phyloP scores from a whole-genome alignment of 139 green algal genomes.

The Picochlorum sp. region DNA sequence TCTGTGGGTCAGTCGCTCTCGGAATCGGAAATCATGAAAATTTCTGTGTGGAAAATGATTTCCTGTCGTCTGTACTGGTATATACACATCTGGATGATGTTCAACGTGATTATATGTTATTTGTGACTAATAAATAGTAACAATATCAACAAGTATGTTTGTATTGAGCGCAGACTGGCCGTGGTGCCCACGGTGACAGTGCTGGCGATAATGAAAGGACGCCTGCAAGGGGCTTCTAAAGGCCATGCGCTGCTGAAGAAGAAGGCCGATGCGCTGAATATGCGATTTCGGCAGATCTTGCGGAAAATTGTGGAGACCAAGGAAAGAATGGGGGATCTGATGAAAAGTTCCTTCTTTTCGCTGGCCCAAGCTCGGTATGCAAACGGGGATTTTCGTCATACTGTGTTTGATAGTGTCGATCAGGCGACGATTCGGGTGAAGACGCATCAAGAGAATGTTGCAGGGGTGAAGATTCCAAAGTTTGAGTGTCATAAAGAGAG shows the following conservation, averaged over 20 bases:
- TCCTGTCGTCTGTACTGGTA: background rate
- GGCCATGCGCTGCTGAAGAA: slow-evolving; percentile 97
- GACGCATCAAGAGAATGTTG: slow-evolving; percentile 85
- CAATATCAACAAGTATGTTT: background rate
- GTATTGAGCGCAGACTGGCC: slow-evolving; percentile 18
- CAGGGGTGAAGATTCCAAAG: slow-evolving; percentile 88
- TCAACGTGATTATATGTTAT: background rate
- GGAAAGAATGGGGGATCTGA: slow-evolving; percentile 77
- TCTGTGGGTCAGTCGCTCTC: no score
- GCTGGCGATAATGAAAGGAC: slow-evolving; percentile 80
- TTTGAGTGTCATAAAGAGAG: slow-evolving; percentile 58
- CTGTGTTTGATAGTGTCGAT: slow-evolving; percentile 85
- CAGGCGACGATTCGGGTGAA: slow-evolving; percentile 38
- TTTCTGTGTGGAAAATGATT: no score
- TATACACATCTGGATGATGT: background rate
- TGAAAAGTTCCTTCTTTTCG: slow-evolving; percentile 86
- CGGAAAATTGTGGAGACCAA: slow-evolving; percentile 91
- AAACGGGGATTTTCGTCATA: slow-evolving; percentile 91
- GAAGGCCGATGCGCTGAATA: slow-evolving; percentile 95
- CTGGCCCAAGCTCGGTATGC: slow-evolving; percentile 88
- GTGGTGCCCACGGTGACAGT: slow-evolving; percentile 89
- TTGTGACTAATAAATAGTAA: background rate
- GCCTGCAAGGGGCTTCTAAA: slow-evolving; percentile 82
- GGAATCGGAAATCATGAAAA: no score
- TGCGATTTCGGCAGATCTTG: slow-evolving; percentile 72